Conservation (phyloP, 768 basidiomycete genomes). For the Lactarius tabidus region DNA sequence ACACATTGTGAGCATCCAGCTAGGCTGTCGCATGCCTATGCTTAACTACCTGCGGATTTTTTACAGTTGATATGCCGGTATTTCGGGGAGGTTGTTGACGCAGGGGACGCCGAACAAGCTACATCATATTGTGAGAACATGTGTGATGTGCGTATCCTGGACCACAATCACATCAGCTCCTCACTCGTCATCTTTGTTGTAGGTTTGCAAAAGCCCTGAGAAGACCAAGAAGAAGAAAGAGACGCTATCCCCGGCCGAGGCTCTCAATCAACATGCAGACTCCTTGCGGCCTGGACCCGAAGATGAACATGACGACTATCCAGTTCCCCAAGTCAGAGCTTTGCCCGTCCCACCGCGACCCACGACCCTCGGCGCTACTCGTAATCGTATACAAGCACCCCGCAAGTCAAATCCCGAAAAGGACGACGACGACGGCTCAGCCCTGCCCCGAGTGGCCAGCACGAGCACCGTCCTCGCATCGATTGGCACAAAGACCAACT, state of each 20-base stretch:
- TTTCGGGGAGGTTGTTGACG: conserved; percentile 68
- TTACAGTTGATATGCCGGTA: conserved; percentile 71
- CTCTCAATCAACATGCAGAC: conserved; percentile 29
- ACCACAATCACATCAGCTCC: background rate
- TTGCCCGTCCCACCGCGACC: background rate
- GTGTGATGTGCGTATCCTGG: conserved; percentile 63
- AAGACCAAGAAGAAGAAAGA: conserved; percentile 49
- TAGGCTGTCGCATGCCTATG: background rate
- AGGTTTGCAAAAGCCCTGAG: conserved; percentile 80
- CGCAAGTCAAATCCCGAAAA: background rate
- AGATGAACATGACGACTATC: conserved; percentile 32
- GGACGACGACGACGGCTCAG: background rate
- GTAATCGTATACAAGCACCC: background rate
- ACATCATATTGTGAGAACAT: conserved; percentile 62
- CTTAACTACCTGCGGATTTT: background rate
- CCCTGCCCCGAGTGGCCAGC: conserved; percentile 14
- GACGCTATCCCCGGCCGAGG: conserved; percentile 45
- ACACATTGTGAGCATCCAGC: conserved; percentile 54
- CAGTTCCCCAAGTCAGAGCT: conserved; percentile 7
- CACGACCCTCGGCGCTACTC: background rate
- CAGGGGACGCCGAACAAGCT: conserved; percentile 40
- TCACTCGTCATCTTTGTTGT: background rate
- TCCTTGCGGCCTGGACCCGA: conserved; percentile 26
- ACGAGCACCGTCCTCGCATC: conserved; percentile 23
- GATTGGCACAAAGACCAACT: conserved; percentile 18